A percentile compares a stretch with the other conserved stretches of the same genome.
phyloP scores from a whole-genome alignment of 2,329 filamentous ascomycete genomes.

The Verticillium longisporum region DNA sequence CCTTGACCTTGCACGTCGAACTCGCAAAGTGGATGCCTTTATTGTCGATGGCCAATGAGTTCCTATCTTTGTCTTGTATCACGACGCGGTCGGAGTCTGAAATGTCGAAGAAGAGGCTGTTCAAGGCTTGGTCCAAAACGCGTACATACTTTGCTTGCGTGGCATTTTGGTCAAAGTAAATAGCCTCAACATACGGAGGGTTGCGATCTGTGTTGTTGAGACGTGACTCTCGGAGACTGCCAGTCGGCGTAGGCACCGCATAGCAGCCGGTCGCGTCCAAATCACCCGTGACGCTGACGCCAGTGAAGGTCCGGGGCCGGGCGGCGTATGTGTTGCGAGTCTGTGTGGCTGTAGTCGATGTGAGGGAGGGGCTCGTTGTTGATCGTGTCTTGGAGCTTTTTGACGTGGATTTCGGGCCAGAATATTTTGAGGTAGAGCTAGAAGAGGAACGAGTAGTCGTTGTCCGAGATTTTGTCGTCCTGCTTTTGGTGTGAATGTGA shows the following conservation, averaged over 20 bases:
- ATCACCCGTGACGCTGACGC: slow-evolving; percentile 2
- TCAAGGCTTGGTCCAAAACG: slow-evolving; percentile 19
- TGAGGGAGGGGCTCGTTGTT: not conserved
- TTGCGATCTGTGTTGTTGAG: slow-evolving; percentile 20
- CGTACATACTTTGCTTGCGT: slow-evolving; percentile 25
- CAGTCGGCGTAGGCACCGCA: not conserved
- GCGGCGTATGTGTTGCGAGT: not conserved
- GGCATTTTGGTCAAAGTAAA: slow-evolving; percentile 23
- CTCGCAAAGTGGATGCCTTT: slow-evolving; percentile 27
- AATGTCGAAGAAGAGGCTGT: slow-evolving; percentile 23
- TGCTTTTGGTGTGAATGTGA: not conserved
- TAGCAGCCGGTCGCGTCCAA: slow-evolving; percentile 7
- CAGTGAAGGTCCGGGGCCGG: slow-evolving; percentile 1
- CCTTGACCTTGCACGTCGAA: slow-evolving; percentile 21
- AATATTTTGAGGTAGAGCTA: too few species aligned
- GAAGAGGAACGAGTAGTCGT: too few species aligned
- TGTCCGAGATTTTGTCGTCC: not conserved
- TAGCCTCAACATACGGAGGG: slow-evolving; percentile 28
- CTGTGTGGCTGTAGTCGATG: not conserved
- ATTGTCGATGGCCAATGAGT: slow-evolving; percentile 23
- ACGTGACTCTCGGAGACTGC: slow-evolving; percentile 15
- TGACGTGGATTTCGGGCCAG: not conserved
- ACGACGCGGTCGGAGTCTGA: slow-evolving; percentile 23
- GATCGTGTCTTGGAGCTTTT: not conserved
- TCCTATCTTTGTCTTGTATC: slow-evolving; percentile 21